These are phyloP conservation scores for Extremus antarcticus DNA, from an alignment of 495 filamentous ascomycete genomes.

Conservation along the genomic window DNA sequence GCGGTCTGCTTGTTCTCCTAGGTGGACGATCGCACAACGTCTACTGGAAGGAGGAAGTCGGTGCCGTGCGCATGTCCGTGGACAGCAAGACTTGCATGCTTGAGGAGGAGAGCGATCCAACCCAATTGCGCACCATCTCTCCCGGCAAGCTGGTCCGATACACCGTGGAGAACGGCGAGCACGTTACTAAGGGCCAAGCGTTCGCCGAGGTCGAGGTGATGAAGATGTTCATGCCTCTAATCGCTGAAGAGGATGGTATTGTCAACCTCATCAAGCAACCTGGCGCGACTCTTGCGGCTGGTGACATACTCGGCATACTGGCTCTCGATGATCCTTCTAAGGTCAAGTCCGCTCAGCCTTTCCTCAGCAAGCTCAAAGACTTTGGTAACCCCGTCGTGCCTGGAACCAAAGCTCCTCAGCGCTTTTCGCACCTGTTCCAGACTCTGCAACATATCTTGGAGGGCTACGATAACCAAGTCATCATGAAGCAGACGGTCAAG, in stretches of 20 bases:
- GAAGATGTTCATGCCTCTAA: slow-evolving; percentile 99
- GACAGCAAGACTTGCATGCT: slow-evolving; percentile 96
- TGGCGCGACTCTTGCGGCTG: slow-evolving; percentile 92
- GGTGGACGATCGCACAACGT: slow-evolving; percentile 90
- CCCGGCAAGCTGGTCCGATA: slow-evolving; percentile 99
- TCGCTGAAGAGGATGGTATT: slow-evolving; percentile 92
- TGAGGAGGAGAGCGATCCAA: slow-evolving; percentile 98
- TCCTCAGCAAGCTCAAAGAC: slow-evolving; percentile 81
- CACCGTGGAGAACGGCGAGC: slow-evolving; percentile 91
- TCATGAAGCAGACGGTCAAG: slow-evolving; percentile 82
- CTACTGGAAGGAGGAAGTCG: slow-evolving; percentile 99
- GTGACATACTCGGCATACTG: slow-evolving; percentile 96
- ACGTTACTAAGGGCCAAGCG: slow-evolving; percentile 83
- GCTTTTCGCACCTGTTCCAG: slow-evolving; percentile 62
- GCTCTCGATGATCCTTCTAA: slow-evolving; percentile 90
- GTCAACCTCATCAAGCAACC: slow-evolving; percentile 99
- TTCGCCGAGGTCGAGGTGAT: slow-evolving; percentile 99
- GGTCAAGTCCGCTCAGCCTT: slow-evolving; percentile 96
- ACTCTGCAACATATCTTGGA: slow-evolving; percentile 81
- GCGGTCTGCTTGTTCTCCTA: slow-evolving; percentile 85
- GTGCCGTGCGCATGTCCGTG: slow-evolving; percentile 87
- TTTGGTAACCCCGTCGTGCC: slow-evolving; percentile 75
- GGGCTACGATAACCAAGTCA: slow-evolving; percentile 94
- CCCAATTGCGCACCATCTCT: slow-evolving; percentile 86
- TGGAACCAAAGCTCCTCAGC: slow-evolving; percentile 86